Evolutionary conservation across 2,329 filamentous ascomycete genomes (phyloP), one percentile per base, ranked within the genome.

Genomic region (Venturia asperata): DNA sequence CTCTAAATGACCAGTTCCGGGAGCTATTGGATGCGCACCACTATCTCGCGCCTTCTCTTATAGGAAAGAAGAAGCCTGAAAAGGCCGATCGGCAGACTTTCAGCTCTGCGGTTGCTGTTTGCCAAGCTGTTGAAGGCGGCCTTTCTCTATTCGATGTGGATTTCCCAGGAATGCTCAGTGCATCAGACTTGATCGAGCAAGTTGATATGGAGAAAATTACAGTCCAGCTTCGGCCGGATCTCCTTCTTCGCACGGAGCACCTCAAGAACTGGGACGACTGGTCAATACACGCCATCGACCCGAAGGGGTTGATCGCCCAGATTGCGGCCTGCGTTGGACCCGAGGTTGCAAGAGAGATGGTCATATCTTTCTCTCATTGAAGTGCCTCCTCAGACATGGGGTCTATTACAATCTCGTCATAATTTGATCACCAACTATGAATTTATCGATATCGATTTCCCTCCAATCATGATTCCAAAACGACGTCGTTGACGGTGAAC

Each of bases 81-180:
- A 64, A 30, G 62, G 39, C 7, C 15, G 21, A 64, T 7, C 42
- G 62, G 2, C 71, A 70, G 62, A 69, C 70, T n/a, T 65, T 71
- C 5, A 71, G 34, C 42, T 63, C 61, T 52, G 61, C 61, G 13
- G 1, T 39, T 1, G 61, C 42, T 5, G 49, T 37, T 21, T 27
- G 21, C 15, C 5, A 37, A 3, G 61, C 61, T 19, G 15, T 49
- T 34, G 24, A 66, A 0, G 68, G 70, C 3, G 75, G 74, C 7
- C 70, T 77, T 34, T 80, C 80, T 0, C 77, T 92, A 0, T 85
- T 91, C 67, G 73, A 77, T 0, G 80, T 86, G 61, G 79, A 81
- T 60, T 87, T 92, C 80, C 89, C 89, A 0, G 89, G 89, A 0
- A 80, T 90, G 47, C 79, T 85, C 55, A 79, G 83, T 0, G 71